Evolutionary conservation across 202 grass and related monocot genomes (phyloP).

Genomic region (Cymbopogon flexuosus): DNA sequence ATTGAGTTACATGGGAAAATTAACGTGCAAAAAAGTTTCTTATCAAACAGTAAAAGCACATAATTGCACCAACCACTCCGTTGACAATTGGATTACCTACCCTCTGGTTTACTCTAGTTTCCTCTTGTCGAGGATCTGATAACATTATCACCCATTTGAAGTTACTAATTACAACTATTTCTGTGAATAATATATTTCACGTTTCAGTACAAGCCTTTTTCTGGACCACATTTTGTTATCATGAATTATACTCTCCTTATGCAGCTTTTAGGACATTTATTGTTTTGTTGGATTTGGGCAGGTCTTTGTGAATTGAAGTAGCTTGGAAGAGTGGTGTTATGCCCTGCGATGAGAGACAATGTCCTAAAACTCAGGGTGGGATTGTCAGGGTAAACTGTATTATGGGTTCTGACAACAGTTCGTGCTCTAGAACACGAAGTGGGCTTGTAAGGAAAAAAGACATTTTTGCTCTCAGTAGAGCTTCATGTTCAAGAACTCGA

Average conservation of each 20-base stretch:
- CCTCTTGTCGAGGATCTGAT: not conserved
- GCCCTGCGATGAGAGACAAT: not conserved
- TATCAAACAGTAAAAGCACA: not conserved
- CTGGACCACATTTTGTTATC: not conserved
- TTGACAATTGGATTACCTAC: not conserved
- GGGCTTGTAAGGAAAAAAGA: constrained; percentile 23
- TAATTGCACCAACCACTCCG: not conserved
- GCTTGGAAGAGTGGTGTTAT: not conserved
- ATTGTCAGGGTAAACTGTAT: constrained; percentile 14
- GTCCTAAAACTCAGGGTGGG: constrained; percentile 18
- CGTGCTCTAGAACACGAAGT: constrained; percentile 40
- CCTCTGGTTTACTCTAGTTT: not conserved
- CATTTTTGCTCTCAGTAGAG: not conserved
- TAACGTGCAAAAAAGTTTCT: not conserved
- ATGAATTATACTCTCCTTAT: not conserved
- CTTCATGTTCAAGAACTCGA: constrained; percentile 40
- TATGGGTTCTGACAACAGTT: constrained; percentile 23
- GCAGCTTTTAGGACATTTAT: not conserved
- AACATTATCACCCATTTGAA: not conserved
- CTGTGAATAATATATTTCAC: not conserved
- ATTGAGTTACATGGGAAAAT: not conserved
- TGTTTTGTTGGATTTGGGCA: constrained; percentile 13
- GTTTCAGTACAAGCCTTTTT: not conserved
- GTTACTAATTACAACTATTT: not conserved
- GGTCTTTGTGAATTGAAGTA: constrained; percentile 21